Evolutionary conservation across 164 flowering plant genomes (phyloP).

Genomic region (Aristolochia fimbriata): DNA sequence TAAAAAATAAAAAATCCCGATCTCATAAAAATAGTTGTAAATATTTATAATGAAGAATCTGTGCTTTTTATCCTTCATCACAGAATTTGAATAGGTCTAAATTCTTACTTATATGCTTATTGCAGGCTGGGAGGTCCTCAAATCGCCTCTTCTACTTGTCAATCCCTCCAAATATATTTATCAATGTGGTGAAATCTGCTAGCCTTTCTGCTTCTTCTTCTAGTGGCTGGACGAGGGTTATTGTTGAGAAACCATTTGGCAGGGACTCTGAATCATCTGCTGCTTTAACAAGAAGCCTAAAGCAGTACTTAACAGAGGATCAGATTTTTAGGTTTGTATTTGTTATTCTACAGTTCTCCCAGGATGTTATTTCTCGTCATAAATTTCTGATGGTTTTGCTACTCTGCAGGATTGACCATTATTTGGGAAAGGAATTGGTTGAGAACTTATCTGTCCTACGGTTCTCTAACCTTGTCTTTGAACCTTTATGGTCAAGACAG

Average conservation of each 20-base stretch:
- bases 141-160: conserved; percentile 88
- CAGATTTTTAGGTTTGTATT: conserved; percentile 71
- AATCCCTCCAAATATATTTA: conserved; percentile 86
- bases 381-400: neutral
- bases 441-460: conserved; percentile 95
- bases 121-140: conserved; percentile 63
- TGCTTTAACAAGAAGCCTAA: conserved; percentile 64
- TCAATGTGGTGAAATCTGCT: conserved; percentile 80
- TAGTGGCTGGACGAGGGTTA: conserved; percentile 93
- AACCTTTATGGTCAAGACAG: conserved; percentile 93
- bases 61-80: too few relatives aligned
- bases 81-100: too few relatives aligned
- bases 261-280: conserved; percentile 89
- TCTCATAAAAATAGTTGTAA: too few relatives aligned
- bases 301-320: conserved; percentile 72
- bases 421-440: conserved; percentile 90
- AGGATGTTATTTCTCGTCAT: neutral
- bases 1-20: too few relatives aligned
- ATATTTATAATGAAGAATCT: too few relatives aligned
- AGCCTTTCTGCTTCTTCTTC: conserved; percentile 69
- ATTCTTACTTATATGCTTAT: neutral
- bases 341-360: neutral
- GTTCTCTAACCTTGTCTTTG: conserved; percentile 87
- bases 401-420: conserved; percentile 77
- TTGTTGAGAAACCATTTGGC: conserved; percentile 97